Evolutionary conservation across 2,329 filamentous ascomycete species (phyloP).

Genomic region (Cucurbitaria berberidis): DNA sequence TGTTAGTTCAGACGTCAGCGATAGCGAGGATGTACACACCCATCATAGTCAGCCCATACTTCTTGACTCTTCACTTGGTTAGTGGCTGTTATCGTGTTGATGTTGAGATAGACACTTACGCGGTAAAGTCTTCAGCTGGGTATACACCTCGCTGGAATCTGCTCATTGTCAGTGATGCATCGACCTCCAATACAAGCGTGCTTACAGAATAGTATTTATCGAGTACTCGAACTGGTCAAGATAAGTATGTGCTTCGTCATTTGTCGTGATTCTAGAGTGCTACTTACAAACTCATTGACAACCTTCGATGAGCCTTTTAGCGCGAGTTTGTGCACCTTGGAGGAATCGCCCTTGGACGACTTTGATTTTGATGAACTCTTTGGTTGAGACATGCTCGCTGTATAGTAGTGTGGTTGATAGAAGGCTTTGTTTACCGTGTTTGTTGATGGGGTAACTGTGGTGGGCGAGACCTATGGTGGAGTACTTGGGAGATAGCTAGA

Average conservation of each 20-base stretch:
- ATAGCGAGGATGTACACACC: conserved; percentile 54
- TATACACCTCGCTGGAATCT: conserved; percentile 86
- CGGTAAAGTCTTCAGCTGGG: conserved; percentile 94
- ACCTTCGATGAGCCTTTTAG: conserved; percentile 85
- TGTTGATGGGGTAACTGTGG: conserved; percentile 42
- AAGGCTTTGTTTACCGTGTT: conserved; percentile 30
- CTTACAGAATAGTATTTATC: conserved; percentile 93
- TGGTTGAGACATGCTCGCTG: conserved; percentile 39
- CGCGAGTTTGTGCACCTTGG: conserved; percentile 93
- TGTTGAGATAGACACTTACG: conserved; percentile 60
- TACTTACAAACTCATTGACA: conserved; percentile 90
- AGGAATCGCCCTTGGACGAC: conserved; percentile 67
- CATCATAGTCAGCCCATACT: conserved; percentile 99
- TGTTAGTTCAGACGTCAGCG: conserved; percentile 19
- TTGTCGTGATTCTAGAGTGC: neutral
- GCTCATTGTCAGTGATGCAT: conserved; percentile 19
- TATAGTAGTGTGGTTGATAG: conserved; percentile 2
- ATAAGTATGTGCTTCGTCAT: conserved; percentile 15
- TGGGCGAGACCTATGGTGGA: neutral
- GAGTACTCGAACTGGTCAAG: conserved; percentile 84
- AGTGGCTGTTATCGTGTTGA: conserved; percentile 6
- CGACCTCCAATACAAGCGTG: neutral
- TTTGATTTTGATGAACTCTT: conserved; percentile 38
- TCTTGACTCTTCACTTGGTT: conserved; percentile 73
- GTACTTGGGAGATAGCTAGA: neutral